A percentile compares a stretch with the other conserved stretches of the same genome.
These are phyloP conservation scores for Leucogyrophana mollusca DNA, from an alignment of 768 basidiomycete genomes.

Conservation along the genomic window DNA sequence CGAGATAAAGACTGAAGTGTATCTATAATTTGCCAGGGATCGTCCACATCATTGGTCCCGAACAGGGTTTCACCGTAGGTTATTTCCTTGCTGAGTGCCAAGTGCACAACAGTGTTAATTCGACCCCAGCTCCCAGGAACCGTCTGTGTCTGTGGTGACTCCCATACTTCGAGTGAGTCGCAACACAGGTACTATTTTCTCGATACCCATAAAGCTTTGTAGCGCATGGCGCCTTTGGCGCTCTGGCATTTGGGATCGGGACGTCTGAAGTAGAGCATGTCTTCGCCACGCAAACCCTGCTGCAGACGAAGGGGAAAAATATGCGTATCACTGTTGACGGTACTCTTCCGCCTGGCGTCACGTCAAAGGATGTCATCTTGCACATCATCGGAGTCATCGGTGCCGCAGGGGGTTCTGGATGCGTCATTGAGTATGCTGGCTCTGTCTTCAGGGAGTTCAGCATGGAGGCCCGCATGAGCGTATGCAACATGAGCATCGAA, in stretches of 20 bases:
- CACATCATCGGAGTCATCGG: conserved; percentile 90
- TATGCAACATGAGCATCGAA: conserved; percentile 96
- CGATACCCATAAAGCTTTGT: background rate
- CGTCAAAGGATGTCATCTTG: conserved; percentile 87
- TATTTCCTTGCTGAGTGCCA: background rate
- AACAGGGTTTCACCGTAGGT: conserved; percentile 86
- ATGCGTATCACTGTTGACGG: conserved; percentile 92
- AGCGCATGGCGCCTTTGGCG: conserved; percentile 93
- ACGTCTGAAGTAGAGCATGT: conserved; percentile 95
- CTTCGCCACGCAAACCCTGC: conserved; percentile 85
- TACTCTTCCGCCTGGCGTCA: conserved; percentile 75
- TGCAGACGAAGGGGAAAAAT: conserved; percentile 88
- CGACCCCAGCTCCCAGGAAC: conserved; percentile 62
- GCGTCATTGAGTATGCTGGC: conserved; percentile 90
- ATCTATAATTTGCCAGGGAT: conserved; percentile 47
- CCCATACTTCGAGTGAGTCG: conserved; percentile 83
- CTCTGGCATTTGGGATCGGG: conserved; percentile 90
- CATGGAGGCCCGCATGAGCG: conserved; percentile 91
- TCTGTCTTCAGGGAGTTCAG: conserved; percentile 82
- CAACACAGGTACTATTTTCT: background rate
- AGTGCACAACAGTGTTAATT: conserved; percentile 1
- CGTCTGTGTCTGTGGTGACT: conserved; percentile 89
- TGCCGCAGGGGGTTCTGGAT: conserved; percentile 89
- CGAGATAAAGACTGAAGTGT: background rate
- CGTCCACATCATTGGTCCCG: conserved; percentile 89